These are phyloP conservation scores for Erodium maritimum DNA, from an alignment of 345 rosid species.

Conservation along the genomic window DNA sequence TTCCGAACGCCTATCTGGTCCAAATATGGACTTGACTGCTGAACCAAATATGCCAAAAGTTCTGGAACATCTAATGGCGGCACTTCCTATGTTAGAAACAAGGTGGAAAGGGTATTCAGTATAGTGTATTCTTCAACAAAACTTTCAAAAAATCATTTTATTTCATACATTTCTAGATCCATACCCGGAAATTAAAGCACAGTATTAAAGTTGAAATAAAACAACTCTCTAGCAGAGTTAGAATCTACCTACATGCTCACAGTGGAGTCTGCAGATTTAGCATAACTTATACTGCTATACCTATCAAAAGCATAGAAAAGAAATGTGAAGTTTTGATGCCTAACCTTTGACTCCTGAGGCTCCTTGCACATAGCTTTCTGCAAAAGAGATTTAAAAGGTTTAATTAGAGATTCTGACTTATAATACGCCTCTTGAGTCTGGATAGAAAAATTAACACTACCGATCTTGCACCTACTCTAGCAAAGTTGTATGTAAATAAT, in stretches of 20 bases:
- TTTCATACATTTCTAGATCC: background rate
- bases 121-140: background rate
- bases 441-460: background rate
- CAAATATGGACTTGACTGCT: conserved; percentile 80
- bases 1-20: conserved; percentile 82
- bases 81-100: conserved; percentile 39
- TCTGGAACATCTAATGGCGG: conserved; percentile 81
- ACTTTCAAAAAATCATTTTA: background rate
- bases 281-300: conserved; percentile 1
- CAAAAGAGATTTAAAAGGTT: conserved; percentile 12
- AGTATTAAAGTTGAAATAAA: too few species aligned
- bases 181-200: background rate
- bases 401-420: background rate
- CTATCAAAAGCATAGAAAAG: conserved; percentile 1
- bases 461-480: background rate
- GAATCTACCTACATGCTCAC: background rate
- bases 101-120: conserved; percentile 4
- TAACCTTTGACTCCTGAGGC: conserved; percentile 76
- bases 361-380: conserved; percentile 82
- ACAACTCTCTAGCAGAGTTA: background rate
- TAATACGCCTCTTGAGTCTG: background rate
- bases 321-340: conserved; percentile 6
- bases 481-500: background rate
- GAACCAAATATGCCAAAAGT: conserved; percentile 78
- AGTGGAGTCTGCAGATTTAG: background rate